Evolutionary conservation across 2,329 filamentous ascomycete genomes (phyloP).

Genomic region (Diaporthe velutina): DNA sequence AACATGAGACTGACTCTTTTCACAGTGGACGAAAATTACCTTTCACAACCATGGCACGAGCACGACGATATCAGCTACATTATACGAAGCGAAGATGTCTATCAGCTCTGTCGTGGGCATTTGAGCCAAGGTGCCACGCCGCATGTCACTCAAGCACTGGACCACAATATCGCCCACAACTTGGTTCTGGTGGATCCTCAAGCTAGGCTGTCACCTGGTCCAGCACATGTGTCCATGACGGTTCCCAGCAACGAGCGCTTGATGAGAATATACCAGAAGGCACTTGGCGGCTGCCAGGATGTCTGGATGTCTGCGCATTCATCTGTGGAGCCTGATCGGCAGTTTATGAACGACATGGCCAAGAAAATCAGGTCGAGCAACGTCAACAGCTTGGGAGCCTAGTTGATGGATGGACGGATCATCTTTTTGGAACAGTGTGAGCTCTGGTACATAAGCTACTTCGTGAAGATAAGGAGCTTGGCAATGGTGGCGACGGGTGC

Average conservation of each 20-base stretch:
- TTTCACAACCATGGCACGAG: neutral
- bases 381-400: neutral
- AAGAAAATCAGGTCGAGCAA: neutral
- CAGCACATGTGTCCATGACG: neutral
- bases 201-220: too few relatives aligned
- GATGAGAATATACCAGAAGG: neutral
- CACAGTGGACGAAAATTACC: neutral
- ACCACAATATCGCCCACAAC: neutral
- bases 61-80: neutral
- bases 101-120: neutral
- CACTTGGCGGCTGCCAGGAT: neutral
- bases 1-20: neutral
- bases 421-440: too few relatives aligned
- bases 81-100: neutral
- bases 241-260: neutral
- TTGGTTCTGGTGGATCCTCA: neutral
- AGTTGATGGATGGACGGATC: too few relatives aligned
- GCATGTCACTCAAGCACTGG: neutral
- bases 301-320: too few relatives aligned
- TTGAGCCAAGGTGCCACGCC: neutral
- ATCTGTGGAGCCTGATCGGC: neutral
- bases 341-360: too few relatives aligned
- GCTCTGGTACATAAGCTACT: too few relatives aligned
- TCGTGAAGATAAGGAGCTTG: neutral
- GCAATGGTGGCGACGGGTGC: too few relatives aligned